Evolutionary conservation across 73 alveolate species (phyloP).

Genomic region (Tetrahymena malaccensis): DNA sequence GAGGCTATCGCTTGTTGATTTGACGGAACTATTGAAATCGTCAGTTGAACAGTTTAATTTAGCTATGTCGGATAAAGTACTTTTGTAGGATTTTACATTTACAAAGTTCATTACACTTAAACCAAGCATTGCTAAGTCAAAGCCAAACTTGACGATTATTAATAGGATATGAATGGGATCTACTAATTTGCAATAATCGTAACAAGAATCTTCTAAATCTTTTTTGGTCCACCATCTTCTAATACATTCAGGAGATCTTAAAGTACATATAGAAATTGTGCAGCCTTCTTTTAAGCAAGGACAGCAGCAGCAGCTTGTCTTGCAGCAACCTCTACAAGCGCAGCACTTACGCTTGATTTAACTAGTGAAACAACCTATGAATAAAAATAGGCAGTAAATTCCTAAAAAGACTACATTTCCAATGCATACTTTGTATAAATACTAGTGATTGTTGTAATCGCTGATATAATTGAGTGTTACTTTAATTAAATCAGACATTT

Average conservation of each 20-base stretch:
- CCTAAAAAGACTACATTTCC: neutral
- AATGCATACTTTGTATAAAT: neutral
- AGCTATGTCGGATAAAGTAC: neutral
- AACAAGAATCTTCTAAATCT: neutral
- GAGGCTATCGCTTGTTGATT: neutral
- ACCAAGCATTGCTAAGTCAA: neutral
- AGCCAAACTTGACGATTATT: neutral
- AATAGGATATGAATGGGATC: neutral
- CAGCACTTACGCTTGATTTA: neutral
- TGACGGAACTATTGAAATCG: neutral
- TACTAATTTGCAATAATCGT: neutral
- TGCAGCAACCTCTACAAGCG: neutral
- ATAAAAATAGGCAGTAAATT: neutral
- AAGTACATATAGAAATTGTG: neutral
- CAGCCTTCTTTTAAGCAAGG: neutral
- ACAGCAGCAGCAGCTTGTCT: neutral
- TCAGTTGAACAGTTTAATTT: neutral
- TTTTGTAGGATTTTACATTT: neutral
- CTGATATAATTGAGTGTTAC: neutral
- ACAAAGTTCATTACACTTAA: neutral
- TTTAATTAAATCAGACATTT: neutral
- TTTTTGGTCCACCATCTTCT: neutral
- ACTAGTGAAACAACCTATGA: neutral
- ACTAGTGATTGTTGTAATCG: neutral
- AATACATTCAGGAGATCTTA: neutral